Conservation (phyloP, 2,329 filamentous ascomycete species). For the Penicillium rolfsii region DNA sequence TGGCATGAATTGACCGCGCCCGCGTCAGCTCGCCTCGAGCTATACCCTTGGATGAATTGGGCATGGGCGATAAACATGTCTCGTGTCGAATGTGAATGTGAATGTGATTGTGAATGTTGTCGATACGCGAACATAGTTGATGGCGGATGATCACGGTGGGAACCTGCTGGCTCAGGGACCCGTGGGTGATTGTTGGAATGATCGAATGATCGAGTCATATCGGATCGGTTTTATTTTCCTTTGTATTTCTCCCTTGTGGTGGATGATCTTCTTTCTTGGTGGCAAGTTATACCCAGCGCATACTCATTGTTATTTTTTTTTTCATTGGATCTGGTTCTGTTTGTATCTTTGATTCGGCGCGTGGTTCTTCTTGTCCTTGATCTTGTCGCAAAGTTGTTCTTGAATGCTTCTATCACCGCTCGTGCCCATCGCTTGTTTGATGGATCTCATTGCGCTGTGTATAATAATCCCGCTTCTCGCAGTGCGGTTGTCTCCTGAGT, state of each 20-base stretch:
- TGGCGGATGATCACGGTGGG: conserved; percentile 20
- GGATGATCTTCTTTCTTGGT: conserved; percentile 11
- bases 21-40: neutral
- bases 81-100: conserved; percentile 20
- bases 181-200: conserved; percentile 11
- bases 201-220: conserved; percentile 5
- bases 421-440: neutral
- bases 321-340: neutral
- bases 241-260: conserved; percentile 15
- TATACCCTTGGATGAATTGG: neutral
- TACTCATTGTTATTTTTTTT: conserved; percentile 15
- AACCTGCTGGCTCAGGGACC: conserved; percentile 28
- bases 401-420: conserved; percentile 21
- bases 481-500: conserved; percentile 17
- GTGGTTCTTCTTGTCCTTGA: conserved; percentile 19
- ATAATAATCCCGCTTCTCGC: conserved; percentile 26
- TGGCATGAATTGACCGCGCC: conserved; percentile 14
- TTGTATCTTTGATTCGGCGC: conserved; percentile 7
- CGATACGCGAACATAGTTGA: conserved; percentile 27
- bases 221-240: conserved; percentile 10
- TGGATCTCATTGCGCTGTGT: conserved; percentile 27
- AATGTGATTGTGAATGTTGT: conserved; percentile 5
- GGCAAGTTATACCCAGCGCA: conserved; percentile 33
- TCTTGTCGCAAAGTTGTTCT: conserved; percentile 3
- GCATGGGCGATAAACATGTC: conserved; percentile 5